Evolutionary conservation across 2,329 filamentous ascomycete genomes (phyloP).

Genomic region (Epichloe scottii): DNA sequence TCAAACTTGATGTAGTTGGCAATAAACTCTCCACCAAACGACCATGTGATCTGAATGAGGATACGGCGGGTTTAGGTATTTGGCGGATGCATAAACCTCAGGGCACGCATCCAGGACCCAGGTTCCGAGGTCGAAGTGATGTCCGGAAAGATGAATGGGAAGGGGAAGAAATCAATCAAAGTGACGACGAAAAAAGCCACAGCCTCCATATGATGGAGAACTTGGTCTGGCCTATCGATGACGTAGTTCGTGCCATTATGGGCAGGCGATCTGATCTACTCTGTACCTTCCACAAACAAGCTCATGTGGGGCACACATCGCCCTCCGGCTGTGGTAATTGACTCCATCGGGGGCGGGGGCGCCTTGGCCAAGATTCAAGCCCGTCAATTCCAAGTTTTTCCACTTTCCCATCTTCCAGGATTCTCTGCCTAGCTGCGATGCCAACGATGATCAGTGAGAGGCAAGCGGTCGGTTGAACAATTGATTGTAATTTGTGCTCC

Average conservation of each 20-base stretch:
- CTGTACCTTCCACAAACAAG: constrained; percentile 1
- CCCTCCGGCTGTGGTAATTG: too few relatives aligned
- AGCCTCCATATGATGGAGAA: too few relatives aligned
- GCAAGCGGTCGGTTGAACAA: not conserved
- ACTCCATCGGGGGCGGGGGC: too few relatives aligned
- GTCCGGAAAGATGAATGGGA: not conserved
- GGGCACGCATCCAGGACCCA: not conserved
- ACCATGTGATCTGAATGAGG: not conserved
- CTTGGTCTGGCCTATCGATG: too few relatives aligned
- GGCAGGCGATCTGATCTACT: too few relatives aligned
- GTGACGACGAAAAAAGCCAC: too few relatives aligned
- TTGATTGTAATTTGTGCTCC: not conserved
- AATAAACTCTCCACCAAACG: too few relatives aligned
- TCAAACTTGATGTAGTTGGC: not conserved
- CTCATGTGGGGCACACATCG: constrained; percentile 3
- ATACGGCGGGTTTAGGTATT: not conserved
- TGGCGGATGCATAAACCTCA: not conserved
- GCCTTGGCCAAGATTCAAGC: not conserved
- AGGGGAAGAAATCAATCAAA: not conserved
- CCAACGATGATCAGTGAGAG: not conserved
- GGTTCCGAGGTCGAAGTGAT: not conserved
- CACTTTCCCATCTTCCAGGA: not conserved
- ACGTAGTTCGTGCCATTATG: constrained; percentile 1
- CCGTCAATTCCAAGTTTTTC: not conserved
- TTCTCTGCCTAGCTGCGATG: not conserved